phyloP scores from a whole-genome alignment of 2,329 filamentous ascomycete genomes.

The Pseudomassariella vexata region DNA sequence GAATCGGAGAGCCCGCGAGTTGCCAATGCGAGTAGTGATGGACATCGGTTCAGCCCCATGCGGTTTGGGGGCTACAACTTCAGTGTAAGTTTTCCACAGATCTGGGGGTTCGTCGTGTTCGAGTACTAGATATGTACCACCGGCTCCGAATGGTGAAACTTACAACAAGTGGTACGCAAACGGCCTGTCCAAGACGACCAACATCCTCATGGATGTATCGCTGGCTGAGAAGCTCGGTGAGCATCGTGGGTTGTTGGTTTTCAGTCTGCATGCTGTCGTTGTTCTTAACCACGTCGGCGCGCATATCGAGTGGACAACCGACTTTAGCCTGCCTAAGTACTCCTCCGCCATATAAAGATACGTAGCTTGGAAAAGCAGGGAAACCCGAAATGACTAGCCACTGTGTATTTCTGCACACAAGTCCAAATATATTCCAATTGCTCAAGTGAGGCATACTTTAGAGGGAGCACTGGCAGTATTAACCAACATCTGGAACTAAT shows the following conservation, averaged over 20 bases:
- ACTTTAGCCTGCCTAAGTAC: too few species aligned
- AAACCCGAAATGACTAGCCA: too few species aligned
- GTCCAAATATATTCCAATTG: too few species aligned
- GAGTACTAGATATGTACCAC: too few species aligned
- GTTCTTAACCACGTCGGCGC: conserved; percentile 13
- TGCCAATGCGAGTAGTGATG: conserved; percentile 36
- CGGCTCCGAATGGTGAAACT: conserved; percentile 8
- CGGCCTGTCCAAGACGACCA: conserved; percentile 33
- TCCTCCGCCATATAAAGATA: too few species aligned
- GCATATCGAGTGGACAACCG: conserved; percentile 9
- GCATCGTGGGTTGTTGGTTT: conserved; percentile 13
- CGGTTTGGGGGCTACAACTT: conserved; percentile 37
- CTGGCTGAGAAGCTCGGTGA: conserved; percentile 13
- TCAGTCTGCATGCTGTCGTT: conserved; percentile 29
- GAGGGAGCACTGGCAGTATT: too few species aligned
- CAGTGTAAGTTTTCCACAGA: conserved; percentile 17
- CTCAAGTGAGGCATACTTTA: too few species aligned
- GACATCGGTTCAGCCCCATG: conserved; percentile 33
- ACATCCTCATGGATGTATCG: conserved; percentile 19
- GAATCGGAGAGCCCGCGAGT: conserved; percentile 23
- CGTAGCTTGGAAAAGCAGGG: too few species aligned
- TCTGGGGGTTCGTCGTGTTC: not conserved
- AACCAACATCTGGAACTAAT: too few species aligned
- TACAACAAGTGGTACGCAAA: conserved; percentile 27
- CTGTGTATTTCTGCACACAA: too few species aligned